Conservation (phyloP, 1,284 basidiomycete genomes). For the Exobasidium rhododendri region DNA sequence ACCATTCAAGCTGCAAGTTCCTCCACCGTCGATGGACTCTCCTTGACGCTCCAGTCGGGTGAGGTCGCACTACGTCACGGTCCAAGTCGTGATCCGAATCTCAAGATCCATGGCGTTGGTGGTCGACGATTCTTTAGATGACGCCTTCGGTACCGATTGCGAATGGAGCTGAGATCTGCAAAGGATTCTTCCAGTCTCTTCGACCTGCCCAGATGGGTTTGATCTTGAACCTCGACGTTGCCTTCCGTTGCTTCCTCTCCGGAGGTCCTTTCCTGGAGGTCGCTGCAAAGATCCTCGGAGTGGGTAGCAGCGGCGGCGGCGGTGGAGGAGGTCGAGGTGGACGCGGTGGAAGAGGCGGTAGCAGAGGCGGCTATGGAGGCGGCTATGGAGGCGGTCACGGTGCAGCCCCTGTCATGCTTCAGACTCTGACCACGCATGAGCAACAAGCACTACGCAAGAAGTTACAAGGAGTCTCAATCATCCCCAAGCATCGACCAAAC, state of each 20-base stretch:
- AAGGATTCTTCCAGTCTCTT: slow-evolving; percentile 37
- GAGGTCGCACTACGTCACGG: slow-evolving; percentile 22
- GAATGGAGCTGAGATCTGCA: slow-evolving; percentile 33
- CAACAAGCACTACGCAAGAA: slow-evolving; percentile 31
- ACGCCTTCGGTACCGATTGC: slow-evolving; percentile 20
- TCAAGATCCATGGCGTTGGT: slow-evolving; percentile 15
- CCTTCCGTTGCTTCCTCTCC: slow-evolving; percentile 33
- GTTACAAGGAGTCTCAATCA: slow-evolving; percentile 26
- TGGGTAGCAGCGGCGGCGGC: slow-evolving; percentile 26
- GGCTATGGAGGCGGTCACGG: slow-evolving; percentile 13
- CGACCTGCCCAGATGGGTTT: slow-evolving; percentile 32
- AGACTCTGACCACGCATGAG: slow-evolving; percentile 18
- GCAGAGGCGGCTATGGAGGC: slow-evolving; percentile 19
- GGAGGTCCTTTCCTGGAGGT: slow-evolving; percentile 30
- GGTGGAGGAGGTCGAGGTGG: too few species aligned
- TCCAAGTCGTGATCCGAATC: slow-evolving; percentile 9
- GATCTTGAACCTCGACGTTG: slow-evolving; percentile 42
- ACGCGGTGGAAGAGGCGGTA: slow-evolving; percentile 18
- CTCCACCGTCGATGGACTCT: slow-evolving; percentile 14
- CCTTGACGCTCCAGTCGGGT: slow-evolving; percentile 24
- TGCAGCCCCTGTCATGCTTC: slow-evolving; percentile 1
- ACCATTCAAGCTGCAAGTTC: slow-evolving; percentile 15
- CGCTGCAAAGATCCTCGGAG: slow-evolving; percentile 24
- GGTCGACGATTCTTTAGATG: slow-evolving; percentile 35
- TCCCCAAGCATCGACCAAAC: slow-evolving; percentile 30